Base-by-base conservation (phyloP, 1,139 yeast genomes). In the Hyphopichia khmerensis region DNA sequence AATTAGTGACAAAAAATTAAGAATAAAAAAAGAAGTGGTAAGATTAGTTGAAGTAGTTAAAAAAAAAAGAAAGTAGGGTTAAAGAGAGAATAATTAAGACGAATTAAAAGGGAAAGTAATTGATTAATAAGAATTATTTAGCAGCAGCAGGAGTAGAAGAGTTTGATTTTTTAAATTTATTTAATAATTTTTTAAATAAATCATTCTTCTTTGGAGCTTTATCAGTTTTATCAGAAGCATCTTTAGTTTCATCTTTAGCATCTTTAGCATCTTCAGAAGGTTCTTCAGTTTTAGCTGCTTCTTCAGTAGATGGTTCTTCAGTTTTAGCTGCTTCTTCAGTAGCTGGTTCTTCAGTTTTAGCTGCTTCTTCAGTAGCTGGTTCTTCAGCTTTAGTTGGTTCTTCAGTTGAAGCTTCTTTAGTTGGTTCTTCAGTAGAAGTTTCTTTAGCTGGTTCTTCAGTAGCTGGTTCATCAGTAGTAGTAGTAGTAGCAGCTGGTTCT, bases 151-250 rank as follows among this genome's bases (percentile, higher is more conserved):
- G 54, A 42, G 69, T 60, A 36, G 52, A 48, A 51, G 60, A 55
- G 50, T 61, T 58, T 36, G 72, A 59, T 60, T 72, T 71, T 69
- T 74, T 79, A 57, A 79, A 66, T 59, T 72, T 75, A 51, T 64
- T 59, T 48, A 74, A 56, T 44, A 76, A 60, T 62, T 69, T 78
- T 71, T 75, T 78, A 65, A 76, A 69, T 58, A 75, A 64, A 48
- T 72, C 70, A 55, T 69, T 69, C 75, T 76, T 77, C 67, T 75
- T 69, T 31, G 59, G 64, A 40, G 62, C 67, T 50, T 65, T 67
- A 41, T 62, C 69, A 40, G 56, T 64, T 47, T 63, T 59, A 35
- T 50, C 53, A 16, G 67, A 51, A 36, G 59, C 49, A 32, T 57
- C 56, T 44, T 58, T 60, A 39, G 62, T 64, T 36, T 62, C 65